Conservation (phyloP, 345 rosid species). For the Fremontodendron californicum region DNA sequence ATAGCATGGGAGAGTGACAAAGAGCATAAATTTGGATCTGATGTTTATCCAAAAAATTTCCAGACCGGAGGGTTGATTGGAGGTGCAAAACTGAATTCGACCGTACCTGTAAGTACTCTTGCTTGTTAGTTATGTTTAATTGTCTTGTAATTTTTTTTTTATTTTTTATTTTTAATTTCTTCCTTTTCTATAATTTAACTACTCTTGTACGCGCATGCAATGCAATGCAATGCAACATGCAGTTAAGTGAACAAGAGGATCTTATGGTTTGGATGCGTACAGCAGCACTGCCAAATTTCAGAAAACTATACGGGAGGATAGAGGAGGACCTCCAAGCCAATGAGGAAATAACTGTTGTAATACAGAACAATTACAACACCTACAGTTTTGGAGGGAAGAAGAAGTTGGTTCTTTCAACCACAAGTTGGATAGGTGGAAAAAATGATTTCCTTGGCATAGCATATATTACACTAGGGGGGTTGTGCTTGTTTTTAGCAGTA, state of each 20-base stretch:
- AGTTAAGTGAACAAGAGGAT: constrained; percentile 61
- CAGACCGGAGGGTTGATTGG: constrained; percentile 42
- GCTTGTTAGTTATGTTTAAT: background rate
- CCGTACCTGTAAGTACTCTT: constrained; percentile 38
- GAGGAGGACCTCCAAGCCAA: constrained; percentile 40
- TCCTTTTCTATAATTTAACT: too few relatives aligned
- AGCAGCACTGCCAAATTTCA: constrained; percentile 52
- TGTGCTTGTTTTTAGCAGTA: constrained; percentile 44
- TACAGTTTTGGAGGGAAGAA: constrained; percentile 51
- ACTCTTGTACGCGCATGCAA: too few relatives aligned
- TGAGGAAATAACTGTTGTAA: constrained; percentile 30
- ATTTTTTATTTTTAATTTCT: background rate
- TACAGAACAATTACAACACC: constrained; percentile 53
- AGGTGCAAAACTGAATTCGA: constrained; percentile 41
- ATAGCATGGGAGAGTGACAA: constrained; percentile 57
- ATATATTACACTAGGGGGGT: constrained; percentile 41
- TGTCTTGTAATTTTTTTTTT: background rate
- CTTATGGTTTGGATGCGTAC: constrained; percentile 66
- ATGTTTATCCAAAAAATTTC: constrained; percentile 55
- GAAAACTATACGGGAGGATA: constrained; percentile 55
- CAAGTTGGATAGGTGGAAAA: constrained; percentile 58
- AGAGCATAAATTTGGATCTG: constrained; percentile 38
- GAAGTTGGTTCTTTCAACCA: constrained; percentile 53
- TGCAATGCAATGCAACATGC: too few relatives aligned
- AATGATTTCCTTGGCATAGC: constrained; percentile 53